A percentile compares a stretch with the other conserved stretches of the same genome.
These are phyloP conservation scores for Trichoderma sp. DNA, from an alignment of 2,329 filamentous ascomycete species.

Conservation along the genomic window DNA sequence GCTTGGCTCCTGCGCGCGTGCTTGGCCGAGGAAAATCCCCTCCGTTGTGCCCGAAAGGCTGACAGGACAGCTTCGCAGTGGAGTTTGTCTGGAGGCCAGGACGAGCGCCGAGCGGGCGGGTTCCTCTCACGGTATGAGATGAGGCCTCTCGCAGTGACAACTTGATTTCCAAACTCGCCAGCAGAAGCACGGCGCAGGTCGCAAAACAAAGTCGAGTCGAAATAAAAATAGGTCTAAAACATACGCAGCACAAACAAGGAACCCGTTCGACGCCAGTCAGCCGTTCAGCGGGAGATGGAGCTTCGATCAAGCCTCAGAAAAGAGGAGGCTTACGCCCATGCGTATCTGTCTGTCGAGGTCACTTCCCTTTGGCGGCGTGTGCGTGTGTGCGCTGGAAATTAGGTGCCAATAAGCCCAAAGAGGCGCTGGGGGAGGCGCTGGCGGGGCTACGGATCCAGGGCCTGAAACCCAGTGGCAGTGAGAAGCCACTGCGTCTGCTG, in stretches of 20 bases:
- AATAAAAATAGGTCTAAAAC: constrained; percentile 6
- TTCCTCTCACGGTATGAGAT: not conserved
- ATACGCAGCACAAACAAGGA: not conserved
- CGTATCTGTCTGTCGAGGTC: not conserved
- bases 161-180: not conserved
- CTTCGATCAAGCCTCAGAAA: constrained; percentile 24
- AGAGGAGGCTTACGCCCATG: constrained; percentile 23
- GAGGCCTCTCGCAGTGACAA: not conserved
- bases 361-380: not conserved
- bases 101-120: not conserved
- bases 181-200: not conserved
- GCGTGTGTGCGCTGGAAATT: constrained; percentile 7
- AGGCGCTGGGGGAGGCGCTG: constrained; percentile 13
- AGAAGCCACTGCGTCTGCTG: not conserved
- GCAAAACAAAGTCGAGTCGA: not conserved
- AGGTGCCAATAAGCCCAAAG: constrained; percentile 22
- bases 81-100: constrained; percentile 5
- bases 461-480: constrained; percentile 3
- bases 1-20: not conserved
- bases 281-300: constrained; percentile 13
- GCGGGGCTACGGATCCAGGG: constrained; percentile 9
- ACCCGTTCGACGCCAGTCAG: constrained; percentile 23
- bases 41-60: constrained; percentile 24
- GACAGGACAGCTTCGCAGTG: constrained; percentile 19
- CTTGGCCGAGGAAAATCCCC: not conserved